Evolutionary conservation across 2,329 filamentous ascomycete genomes (phyloP), one percentile per base, ranked within the genome.

Genomic region (Zymoseptoria crescenta): DNA sequence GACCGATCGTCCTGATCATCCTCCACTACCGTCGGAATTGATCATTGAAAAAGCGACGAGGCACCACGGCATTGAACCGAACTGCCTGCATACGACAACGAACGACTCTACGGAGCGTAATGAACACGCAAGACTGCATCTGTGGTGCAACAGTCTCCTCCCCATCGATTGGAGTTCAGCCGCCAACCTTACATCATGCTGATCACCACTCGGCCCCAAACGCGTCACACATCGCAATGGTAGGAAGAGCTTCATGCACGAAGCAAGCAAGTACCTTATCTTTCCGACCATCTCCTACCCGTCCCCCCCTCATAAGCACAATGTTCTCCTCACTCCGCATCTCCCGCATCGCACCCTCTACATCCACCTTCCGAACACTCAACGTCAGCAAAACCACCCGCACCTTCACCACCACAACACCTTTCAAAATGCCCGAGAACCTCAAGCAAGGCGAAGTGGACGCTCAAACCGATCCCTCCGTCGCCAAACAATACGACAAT

Each of bases 401-500:
- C 52, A 54, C 53, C 16, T 66, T 65, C 50, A 61, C 61, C 13
- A 57, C 54, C 35, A 58, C 64, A 49, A 48, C 57, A 35, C 41
- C 52, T 30, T 59, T 68, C 71, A 78, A 69, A 24, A 81, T 81
- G 79, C 76, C 77, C 50, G 75, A 79, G 56, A 58, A 65, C 59
- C 68, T 78, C 50, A 77, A 69, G 50, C 53, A 66, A 20, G 60
- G 67, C 58, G 76, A 80, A 61, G 65, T 80, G 66, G 69, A 73
- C 62, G 73, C 75, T 49, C 64, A 75, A 60, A 75, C 69, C 52
- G 79, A 81, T 64, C 77, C 79, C 27, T 75, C 76, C 1, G 76
- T 80, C 58, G 63, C 74, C n/a, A 80, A 79, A 66, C 79, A 81
- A 67, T 79, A 73, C 56, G 79, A 81, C 67, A 71, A 66, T 55